Base-by-base conservation (phyloP, 768 basidiomycete species). In the Flagelloscypha sp. region DNA sequence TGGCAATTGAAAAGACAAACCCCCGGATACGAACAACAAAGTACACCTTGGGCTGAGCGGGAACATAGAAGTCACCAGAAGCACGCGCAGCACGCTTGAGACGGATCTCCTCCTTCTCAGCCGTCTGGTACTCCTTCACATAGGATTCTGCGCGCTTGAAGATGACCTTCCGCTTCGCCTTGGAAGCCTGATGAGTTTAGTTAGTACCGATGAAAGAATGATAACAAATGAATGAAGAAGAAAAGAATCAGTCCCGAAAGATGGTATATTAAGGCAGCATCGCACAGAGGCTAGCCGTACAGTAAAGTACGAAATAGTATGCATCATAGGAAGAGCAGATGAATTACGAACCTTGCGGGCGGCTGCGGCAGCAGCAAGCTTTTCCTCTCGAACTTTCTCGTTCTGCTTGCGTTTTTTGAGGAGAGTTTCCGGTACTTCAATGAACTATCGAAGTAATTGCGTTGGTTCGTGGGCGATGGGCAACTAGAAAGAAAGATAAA, bases 121-220 rank as follows among this genome's bases (percentile, higher is more conserved):
- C 81, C 43, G 71, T 45, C 36, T 85, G 65, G 63, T 97, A 97
- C 69, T 97, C 94, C 74, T 97, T 94, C 48, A 97, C 92, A 63
- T 95, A 98, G 41, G 84, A 65, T 66, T 98, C 94, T 24, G 95
- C 95, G 43, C 95, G 87, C 82, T 98, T 98, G 83, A 98, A 98
- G 70, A 97, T 79, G 59, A 95, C 81, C 64, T 83, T 85, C 66
- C 95, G 84, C 74, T 94, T 93, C 41, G 87, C 81, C 59, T 84
- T 84, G 52, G 78, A 68, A 30, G 81, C 83, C 93, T 97, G 54
- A 24, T 22, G 21, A 33, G 45, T 45, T 10, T 39, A 43, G 35
- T 22, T 18, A 42, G 27, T 46, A 53, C 20, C 34, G 18, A 1
- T 11, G 7, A 36, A 16, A 33, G 28, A 16, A 20, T 32, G 40